phyloP scores from a whole-genome alignment of 768 basidiomycete species.

The Boletus bicolor region DNA sequence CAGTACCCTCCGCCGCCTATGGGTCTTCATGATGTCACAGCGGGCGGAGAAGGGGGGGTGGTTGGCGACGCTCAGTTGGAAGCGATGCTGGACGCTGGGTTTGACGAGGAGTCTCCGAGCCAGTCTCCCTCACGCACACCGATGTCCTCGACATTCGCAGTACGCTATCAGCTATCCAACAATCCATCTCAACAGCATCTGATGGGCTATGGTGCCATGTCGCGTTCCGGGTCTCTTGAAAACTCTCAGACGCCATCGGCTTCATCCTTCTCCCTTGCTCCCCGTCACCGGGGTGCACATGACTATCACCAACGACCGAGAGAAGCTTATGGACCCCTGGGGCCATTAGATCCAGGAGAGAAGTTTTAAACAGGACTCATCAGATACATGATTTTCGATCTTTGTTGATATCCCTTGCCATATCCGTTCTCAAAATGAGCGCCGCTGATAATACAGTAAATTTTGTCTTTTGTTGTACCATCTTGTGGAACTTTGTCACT shows the following conservation, averaged over 20 bases:
- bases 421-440: background rate
- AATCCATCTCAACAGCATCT: conserved; percentile 37
- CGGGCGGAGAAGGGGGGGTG: conserved; percentile 28
- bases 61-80: conserved; percentile 78
- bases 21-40: conserved; percentile 51
- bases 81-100: conserved; percentile 89
- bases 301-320: conserved; percentile 36
- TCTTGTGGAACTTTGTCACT: conserved; percentile 1
- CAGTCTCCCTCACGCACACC: conserved; percentile 44
- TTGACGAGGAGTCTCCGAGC: conserved; percentile 58
- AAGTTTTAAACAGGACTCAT: conserved; percentile 40
- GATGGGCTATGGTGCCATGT: conserved; percentile 52
- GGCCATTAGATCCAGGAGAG: conserved; percentile 59
- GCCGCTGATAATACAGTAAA: background rate
- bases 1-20: conserved; percentile 84
- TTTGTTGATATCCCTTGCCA: conserved; percentile 10
- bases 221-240: conserved; percentile 43
- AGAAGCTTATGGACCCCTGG: conserved; percentile 47
- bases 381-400: conserved; percentile 29
- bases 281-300: conserved; percentile 28
- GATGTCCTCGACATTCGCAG: conserved; percentile 33
- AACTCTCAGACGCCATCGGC: conserved; percentile 26
- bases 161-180: conserved; percentile 66
- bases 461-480: conserved; percentile 14
- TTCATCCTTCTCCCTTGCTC: conserved; percentile 32